Evolutionary conservation across 2,329 filamentous ascomycete species (phyloP).

Genomic region (Lecanicillium sp.): DNA sequence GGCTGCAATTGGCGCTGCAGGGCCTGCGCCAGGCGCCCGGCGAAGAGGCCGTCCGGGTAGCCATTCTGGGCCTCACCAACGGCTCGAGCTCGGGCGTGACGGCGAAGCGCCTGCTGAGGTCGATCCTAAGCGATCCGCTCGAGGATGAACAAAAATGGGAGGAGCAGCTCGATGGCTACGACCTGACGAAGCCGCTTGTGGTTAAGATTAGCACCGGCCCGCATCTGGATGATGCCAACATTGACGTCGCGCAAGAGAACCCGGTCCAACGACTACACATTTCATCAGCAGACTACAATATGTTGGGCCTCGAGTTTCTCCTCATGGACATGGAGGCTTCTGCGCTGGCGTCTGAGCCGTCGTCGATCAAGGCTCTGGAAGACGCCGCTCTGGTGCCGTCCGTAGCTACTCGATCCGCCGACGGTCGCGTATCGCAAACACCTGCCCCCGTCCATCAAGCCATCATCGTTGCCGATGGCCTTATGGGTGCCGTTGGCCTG

Average conservation of each 20-base stretch:
- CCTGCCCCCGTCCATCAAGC: slow-evolving; percentile 80
- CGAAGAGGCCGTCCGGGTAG: slow-evolving; percentile 52
- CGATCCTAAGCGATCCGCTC: slow-evolving; percentile 67
- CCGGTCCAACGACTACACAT: slow-evolving; percentile 55
- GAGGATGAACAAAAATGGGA: slow-evolving; percentile 61
- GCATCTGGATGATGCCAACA: slow-evolving; percentile 23
- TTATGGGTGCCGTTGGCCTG: slow-evolving; percentile 58
- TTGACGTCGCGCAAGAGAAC: slow-evolving; percentile 25
- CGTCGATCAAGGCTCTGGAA: slow-evolving; percentile 39
- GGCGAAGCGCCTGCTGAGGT: slow-evolving; percentile 59
- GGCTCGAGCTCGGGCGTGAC: slow-evolving; percentile 36
- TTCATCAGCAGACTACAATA: slow-evolving; percentile 56
- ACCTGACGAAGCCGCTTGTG: slow-evolving; percentile 52
- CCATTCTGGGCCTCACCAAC: slow-evolving; percentile 45
- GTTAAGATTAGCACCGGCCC: slow-evolving; percentile 44
- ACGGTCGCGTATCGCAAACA: slow-evolving; percentile 59
- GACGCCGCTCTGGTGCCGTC: slow-evolving; percentile 70
- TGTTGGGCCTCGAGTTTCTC: slow-evolving; percentile 58
- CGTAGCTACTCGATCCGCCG: slow-evolving; percentile 62
- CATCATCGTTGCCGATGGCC: slow-evolving; percentile 66
- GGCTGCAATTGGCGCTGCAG: slow-evolving; percentile 64
- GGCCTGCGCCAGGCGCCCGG: slow-evolving; percentile 54
- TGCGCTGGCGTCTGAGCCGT: slow-evolving; percentile 25
- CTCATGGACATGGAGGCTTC: slow-evolving; percentile 45
- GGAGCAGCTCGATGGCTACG: slow-evolving; percentile 47